A percentile compares a stretch with the other conserved stretches of the same genome.
Conservation (phyloP, 225 moss, liverwort and hornwort species). For the Polytrichum formosum region DNA sequence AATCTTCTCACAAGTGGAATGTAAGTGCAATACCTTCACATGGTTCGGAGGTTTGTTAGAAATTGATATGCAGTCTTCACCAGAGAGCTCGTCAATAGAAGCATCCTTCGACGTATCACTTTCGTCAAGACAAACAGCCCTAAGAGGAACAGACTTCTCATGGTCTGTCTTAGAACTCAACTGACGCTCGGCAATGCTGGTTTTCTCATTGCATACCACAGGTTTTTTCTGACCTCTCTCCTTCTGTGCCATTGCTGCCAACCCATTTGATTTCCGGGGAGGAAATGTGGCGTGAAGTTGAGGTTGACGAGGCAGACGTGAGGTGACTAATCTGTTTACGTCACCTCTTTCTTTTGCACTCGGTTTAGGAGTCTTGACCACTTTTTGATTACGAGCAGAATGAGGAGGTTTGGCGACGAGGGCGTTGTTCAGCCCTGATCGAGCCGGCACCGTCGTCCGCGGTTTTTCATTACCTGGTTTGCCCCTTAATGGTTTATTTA, state of each 20-base stretch:
- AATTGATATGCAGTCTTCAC: conserved; percentile 13
- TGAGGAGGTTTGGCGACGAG: conserved; percentile 18
- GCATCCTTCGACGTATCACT: neutral
- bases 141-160: conserved; percentile 7
- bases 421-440: conserved; percentile 18
- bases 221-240: conserved; percentile 6
- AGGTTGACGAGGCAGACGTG: conserved; percentile 24
- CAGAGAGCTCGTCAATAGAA: conserved; percentile 13
- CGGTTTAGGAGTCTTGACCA: conserved; percentile 20
- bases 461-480: conserved; percentile 31
- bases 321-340: conserved; percentile 13
- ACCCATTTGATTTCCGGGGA: conserved; percentile 11
- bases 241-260: conserved; percentile 9
- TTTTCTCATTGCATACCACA: conserved; percentile 9
- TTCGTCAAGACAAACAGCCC: conserved; percentile 1
- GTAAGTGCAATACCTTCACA: conserved; percentile 24
- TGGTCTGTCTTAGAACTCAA: conserved; percentile 5
- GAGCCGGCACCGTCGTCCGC: conserved; percentile 19
- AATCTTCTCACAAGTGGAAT: too few species aligned
- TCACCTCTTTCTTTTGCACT: conserved; percentile 18
- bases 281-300: conserved; percentile 12
- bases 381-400: conserved; percentile 13
- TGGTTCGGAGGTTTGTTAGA: conserved; percentile 12
- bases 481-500: conserved; percentile 11
- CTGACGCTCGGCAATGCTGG: conserved; percentile 8